phyloP scores from a whole-genome alignment of 2,329 filamentous ascomycete genomes.

The Aspergillus floridensis region DNA sequence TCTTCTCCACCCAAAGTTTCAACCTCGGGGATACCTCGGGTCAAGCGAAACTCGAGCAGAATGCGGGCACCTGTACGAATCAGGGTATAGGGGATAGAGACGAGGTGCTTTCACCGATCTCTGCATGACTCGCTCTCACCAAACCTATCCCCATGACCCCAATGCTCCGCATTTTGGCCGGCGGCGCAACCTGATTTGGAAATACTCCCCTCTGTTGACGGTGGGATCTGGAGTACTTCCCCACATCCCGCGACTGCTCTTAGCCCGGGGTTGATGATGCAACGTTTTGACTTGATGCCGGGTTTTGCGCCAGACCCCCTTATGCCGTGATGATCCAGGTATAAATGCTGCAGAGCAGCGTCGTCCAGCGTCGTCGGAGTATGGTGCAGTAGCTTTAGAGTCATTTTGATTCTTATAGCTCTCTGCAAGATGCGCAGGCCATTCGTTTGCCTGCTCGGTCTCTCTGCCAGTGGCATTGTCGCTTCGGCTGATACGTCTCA shows the following conservation, averaged over 20 bases:
- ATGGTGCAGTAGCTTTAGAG: not conserved
- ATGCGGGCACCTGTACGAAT: not conserved
- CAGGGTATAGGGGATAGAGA: not conserved
- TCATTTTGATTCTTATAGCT: not conserved
- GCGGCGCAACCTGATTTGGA: not conserved
- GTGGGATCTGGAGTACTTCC: not conserved
- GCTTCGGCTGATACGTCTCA: conserved; percentile 19
- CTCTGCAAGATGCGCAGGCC: conserved; percentile 1
- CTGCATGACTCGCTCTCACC: not conserved
- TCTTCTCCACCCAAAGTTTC: not conserved
- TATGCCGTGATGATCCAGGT: not conserved
- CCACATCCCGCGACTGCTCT: not conserved
- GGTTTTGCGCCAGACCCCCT: not conserved
- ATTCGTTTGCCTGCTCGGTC: not conserved
- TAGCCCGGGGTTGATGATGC: not conserved
- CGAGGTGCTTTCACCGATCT: not conserved
- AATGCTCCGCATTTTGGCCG: conserved; percentile 1
- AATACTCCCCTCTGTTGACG: not conserved
- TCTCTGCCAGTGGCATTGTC: conserved; percentile 14
- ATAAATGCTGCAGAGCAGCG: not conserved
- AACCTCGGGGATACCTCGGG: not conserved
- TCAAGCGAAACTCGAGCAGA: not conserved
- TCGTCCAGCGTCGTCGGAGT: not conserved
- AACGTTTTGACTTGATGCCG: not conserved
- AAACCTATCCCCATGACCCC: not conserved